Base-by-base conservation (phyloP, 352 stramenopile genomes). In the Phytophthora ramorum region DNA sequence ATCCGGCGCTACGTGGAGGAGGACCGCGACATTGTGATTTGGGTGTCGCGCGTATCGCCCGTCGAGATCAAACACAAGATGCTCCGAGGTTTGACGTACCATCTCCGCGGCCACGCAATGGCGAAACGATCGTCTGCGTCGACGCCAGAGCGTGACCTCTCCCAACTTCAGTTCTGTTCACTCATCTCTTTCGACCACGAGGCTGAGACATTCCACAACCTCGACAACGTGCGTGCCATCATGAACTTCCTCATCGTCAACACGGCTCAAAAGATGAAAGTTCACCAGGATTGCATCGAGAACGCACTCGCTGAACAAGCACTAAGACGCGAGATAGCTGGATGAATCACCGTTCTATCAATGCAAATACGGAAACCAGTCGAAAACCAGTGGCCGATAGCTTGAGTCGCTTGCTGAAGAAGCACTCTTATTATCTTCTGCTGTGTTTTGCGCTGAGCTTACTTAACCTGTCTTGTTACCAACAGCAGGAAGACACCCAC, bases 61-160 rank as follows among this genome's bases (percentile, higher is more conserved):
- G 50, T 84, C 22, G 76, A 75, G 50, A 83, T 91, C 66, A 61
- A 68, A n/a, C 63, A 79, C 54, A 72, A 85, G 49, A 70, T 67
- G 0, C 61, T 76, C 14, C 51, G 53, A 14, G 35, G 68, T 8
- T 58, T 69, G 71, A 32, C 66, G 35, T 89, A 87, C 28, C 63
- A 74, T n/a, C 73, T 87, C 20, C 66, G 78, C 8, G 77, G 79
- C 16, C 87, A 87, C 63, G 76, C 85, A 20, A 46, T 87, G 32
- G 66, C 63, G 44, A 61, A 69, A 24, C 46, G 66, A 12, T 51
- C 66, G 1, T 38, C 48, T 5, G 54, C 51, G 3, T 46, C 56
- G 30, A 57, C 46, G 3, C 8, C 50, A 10, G 47, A 63, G 9
- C 41, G 52, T 19, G 41, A 56, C 16, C 43, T 70, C 17, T 60